phyloP scores from a whole-genome alignment of 139 green algal genomes.

The Monoraphidium neglectum region DNA sequence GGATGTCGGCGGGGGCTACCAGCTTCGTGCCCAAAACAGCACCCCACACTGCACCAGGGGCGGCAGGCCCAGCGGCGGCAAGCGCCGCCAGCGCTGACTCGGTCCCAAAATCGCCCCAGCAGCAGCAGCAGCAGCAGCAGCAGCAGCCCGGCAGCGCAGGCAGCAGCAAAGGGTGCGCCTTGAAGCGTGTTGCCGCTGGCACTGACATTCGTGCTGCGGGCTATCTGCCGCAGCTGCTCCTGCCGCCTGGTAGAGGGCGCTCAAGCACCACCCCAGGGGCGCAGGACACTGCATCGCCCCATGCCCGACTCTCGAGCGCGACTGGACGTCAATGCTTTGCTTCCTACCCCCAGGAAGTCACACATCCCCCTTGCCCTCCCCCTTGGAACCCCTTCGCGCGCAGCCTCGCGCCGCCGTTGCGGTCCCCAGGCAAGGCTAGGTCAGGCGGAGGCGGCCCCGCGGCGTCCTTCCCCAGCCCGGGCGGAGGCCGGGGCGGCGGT shows the following conservation, averaged over 20 bases:
- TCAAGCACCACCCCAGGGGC: background rate
- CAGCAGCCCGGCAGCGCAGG: background rate
- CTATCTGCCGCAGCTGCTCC: background rate
- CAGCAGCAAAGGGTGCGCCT: background rate
- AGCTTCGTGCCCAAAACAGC: slow-evolving; percentile 19
- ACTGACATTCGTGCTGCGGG: background rate
- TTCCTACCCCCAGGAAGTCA: background rate
- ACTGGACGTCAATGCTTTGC: background rate
- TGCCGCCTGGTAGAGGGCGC: background rate
- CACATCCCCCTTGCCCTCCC: background rate
- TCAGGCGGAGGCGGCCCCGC: no score
- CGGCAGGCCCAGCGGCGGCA: background rate
- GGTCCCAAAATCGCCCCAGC: background rate
- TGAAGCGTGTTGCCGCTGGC: background rate
- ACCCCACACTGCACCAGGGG: background rate
- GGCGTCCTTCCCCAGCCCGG: background rate
- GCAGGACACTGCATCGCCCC: background rate
- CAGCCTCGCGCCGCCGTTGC: no score
- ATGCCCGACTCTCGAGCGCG: background rate
- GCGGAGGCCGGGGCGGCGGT: background rate
- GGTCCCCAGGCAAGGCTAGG: background rate
- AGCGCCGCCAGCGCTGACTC: background rate
- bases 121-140: slow-evolving; percentile 1
- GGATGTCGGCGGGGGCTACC: slow-evolving; percentile 22
- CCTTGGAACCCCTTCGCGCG: background rate